Evolutionary conservation across 208 protist species (phyloP).

Genomic region (Crithidia bombi): DNA sequence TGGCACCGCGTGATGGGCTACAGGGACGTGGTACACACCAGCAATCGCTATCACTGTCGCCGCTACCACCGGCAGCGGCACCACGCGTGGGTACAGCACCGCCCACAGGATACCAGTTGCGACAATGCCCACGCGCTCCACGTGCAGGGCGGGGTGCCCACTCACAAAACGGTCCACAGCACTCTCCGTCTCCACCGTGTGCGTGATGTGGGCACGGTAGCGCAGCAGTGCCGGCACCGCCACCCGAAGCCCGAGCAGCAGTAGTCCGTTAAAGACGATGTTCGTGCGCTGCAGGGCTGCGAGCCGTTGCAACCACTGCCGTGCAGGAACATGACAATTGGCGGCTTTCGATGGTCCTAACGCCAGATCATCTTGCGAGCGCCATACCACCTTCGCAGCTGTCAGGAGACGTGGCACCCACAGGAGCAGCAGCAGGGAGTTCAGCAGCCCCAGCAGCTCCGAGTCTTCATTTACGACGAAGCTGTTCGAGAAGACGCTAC

Average conservation of each 20-base stretch:
- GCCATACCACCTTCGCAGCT: background rate
- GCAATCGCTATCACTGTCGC: slow-evolving; percentile 20
- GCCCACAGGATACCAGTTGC: slow-evolving; percentile 22
- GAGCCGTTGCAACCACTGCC: background rate
- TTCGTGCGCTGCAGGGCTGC: background rate
- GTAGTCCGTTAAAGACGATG: slow-evolving; percentile 14
- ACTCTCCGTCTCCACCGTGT: slow-evolving; percentile 49
- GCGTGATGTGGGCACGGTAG: slow-evolving; percentile 59
- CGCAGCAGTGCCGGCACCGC: slow-evolving; percentile 44
- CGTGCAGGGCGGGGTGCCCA: background rate
- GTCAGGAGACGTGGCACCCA: slow-evolving; percentile 20
- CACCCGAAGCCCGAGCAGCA: slow-evolving; percentile 37
- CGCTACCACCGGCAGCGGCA: slow-evolving; percentile 7
- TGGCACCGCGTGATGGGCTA: slow-evolving; percentile 58
- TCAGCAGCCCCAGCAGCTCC: slow-evolving; percentile 44
- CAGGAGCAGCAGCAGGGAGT: slow-evolving; percentile 31
- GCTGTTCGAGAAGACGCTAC: slow-evolving; percentile 74
- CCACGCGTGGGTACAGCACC: slow-evolving; percentile 13
- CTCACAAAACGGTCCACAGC: slow-evolving; percentile 37
- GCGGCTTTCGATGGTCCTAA: background rate
- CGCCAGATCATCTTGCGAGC: background rate
- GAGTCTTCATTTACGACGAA: slow-evolving; percentile 78
- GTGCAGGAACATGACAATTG: background rate
- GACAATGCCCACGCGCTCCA: slow-evolving; percentile 35
- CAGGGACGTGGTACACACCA: slow-evolving; percentile 38